phyloP scores from a whole-genome alignment of 208 protist species.

The Trypanosoma lewisi region DNA sequence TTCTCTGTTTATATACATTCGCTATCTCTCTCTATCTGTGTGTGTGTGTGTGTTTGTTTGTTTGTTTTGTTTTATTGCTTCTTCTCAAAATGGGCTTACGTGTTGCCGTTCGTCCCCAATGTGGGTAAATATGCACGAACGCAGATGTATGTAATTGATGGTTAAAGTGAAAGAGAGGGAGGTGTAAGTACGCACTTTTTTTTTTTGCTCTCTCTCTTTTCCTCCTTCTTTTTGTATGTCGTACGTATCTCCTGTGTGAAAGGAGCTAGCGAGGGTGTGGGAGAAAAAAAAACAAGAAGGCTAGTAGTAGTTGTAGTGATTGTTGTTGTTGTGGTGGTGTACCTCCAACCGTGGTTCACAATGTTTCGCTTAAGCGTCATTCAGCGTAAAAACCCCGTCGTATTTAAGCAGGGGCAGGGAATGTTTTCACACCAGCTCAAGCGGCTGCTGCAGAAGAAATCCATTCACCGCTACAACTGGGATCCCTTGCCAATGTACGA shows the following conservation, averaged over 20 bases:
- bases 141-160: neutral
- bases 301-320: neutral
- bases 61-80: no score
- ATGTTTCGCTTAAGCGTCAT: constrained; percentile 57
- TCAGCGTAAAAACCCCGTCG: constrained; percentile 79
- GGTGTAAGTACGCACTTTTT: no score
- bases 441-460: constrained; percentile 89
- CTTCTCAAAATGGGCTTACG: no score
- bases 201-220: neutral
- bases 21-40: no score
- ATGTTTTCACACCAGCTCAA: constrained; percentile 92
- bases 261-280: no score
- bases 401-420: constrained; percentile 90
- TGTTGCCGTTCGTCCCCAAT: no score
- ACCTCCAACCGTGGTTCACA: neutral
- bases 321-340: constrained; percentile 13
- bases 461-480: constrained; percentile 86
- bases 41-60: no score
- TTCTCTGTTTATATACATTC: no score
- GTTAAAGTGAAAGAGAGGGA: no score
- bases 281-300: neutral
- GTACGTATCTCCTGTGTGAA: no score
- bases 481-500: constrained; percentile 91
- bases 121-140: neutral
- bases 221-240: neutral